Base-by-base conservation (phyloP, 805 yeast genomes). In the Metahyphopichia silvanorum region DNA sequence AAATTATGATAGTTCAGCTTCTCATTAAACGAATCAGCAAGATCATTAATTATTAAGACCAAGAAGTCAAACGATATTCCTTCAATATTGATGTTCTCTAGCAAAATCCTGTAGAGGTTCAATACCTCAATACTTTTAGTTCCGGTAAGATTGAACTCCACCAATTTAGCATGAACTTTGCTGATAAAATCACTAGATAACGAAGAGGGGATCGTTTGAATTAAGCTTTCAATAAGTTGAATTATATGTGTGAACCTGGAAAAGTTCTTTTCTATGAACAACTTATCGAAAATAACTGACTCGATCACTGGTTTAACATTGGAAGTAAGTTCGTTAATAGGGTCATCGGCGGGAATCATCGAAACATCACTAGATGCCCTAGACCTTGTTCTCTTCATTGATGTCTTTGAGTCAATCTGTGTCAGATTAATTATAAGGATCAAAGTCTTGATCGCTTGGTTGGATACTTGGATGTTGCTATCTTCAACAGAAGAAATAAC, bases 381-480 rank as follows among this genome's bases (percentile, higher is more conserved):
- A 6, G 27, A 16, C 25, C 25, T 20, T 14, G 27, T n/a, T 24
- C 25, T 6, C 15, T 25, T 16, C n/a, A 29, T 18, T 16, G 32
- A 10, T 5, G 26, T 17, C 3, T 8, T 9, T 4, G 16, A 18
- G 10, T 15, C 25, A 1, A 16, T 14, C 14, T 47, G 27, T 0
- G 66, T 50, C 5, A 29, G 33, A 27, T 54, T 52, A 29, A 77
- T 60, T 5, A 78, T 53, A 1, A 47, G 44, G 4, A 66, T 62
- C 22, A 77, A 42, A 2, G 81, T 55, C 12, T 57, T 59, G 21
- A 81, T 50, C 1, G 74, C 60, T 36, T 75, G 78, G 25, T 61
- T 55, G 1, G 76, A 65, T 0, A 80, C 87, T 14, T 67, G 53
- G 6, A 67, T 71, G 38, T 74, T 66, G 20, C 60, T 43, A 53